These are phyloP conservation scores for Antrodiella citrinella DNA, from an alignment of 768 basidiomycete species.

Conservation along the genomic window DNA sequence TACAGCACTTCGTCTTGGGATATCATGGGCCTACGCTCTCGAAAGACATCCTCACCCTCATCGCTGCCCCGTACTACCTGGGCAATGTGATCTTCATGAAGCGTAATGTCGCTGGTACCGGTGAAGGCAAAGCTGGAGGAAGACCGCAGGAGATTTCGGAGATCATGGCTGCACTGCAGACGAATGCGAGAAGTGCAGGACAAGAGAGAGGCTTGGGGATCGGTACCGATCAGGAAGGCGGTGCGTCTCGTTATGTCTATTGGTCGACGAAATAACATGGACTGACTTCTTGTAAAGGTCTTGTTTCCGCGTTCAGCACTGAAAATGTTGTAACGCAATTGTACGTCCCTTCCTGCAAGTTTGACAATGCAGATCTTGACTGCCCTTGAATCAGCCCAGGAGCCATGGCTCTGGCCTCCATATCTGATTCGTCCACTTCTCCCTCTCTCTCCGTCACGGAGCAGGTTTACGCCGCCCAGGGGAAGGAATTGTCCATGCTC, in stretches of 20 bases:
- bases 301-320: conserved; percentile 58
- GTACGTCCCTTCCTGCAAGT: conserved; percentile 36
- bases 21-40: conserved; percentile 52
- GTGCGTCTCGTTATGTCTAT: no score
- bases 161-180: conserved; percentile 30
- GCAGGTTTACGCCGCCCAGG: conserved; percentile 41
- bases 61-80: not conserved
- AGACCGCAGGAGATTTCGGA: not conserved
- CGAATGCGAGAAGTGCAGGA: conserved; percentile 46
- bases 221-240: conserved; percentile 71
- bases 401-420: conserved; percentile 64
- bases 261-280: no score
- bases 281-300: conserved; percentile 30
- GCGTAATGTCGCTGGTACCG: conserved; percentile 49
- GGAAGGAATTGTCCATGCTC: conserved; percentile 45
- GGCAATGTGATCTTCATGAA: conserved; percentile 62
- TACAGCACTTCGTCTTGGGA: conserved; percentile 63
- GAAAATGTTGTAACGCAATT: conserved; percentile 55
- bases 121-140: not conserved
- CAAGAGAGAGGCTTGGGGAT: conserved; percentile 52
- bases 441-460: conserved; percentile 36
- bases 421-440: conserved; percentile 8
- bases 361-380: not conserved
- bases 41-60: conserved; percentile 29
- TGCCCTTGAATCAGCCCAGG: conserved; percentile 41